These are phyloP conservation scores for Platanthera guangdongensis DNA, from an alignment of 106 monocot species.

Conservation along the genomic window DNA sequence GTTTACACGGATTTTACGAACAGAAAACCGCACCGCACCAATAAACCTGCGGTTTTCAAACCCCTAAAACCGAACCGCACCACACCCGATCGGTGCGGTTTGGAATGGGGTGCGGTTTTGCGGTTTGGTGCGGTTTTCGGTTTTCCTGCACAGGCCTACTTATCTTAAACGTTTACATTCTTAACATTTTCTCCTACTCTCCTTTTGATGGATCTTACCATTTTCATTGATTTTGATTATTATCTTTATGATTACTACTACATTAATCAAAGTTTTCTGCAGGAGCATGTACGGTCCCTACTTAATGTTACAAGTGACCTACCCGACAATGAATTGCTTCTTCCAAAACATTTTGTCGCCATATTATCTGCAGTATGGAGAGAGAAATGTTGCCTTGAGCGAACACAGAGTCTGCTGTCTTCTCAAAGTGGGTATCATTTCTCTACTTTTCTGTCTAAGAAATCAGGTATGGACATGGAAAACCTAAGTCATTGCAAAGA, in stretches of 20 bases:
- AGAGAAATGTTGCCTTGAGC: conserved; percentile 26
- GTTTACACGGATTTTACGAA: too few species aligned
- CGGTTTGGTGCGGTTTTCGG: too few species aligned
- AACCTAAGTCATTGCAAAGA: conserved; percentile 29
- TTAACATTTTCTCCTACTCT: background rate
- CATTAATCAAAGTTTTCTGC: conserved; percentile 11
- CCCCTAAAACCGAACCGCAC: too few species aligned
- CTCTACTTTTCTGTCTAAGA: conserved; percentile 8
- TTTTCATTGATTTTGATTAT: background rate
- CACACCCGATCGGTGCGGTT: too few species aligned
- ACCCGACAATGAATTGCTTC: conserved; percentile 73
- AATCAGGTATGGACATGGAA: conserved; percentile 14
- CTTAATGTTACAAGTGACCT: conserved; percentile 59
- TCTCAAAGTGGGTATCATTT: conserved; percentile 21
- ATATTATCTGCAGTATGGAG: conserved; percentile 86
- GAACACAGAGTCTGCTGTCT: conserved; percentile 10
- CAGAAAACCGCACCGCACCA: too few species aligned
- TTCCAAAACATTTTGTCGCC: conserved; percentile 89
- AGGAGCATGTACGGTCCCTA: conserved; percentile 77
- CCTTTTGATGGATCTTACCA: background rate
- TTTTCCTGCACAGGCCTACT: too few species aligned
- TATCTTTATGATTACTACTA: background rate
- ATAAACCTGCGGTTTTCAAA: too few species aligned
- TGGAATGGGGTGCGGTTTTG: too few species aligned
- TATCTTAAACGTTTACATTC: background rate